Conservation (phyloP, 2,329 filamentous ascomycete species). For the Fusarium xylarioides region DNA sequence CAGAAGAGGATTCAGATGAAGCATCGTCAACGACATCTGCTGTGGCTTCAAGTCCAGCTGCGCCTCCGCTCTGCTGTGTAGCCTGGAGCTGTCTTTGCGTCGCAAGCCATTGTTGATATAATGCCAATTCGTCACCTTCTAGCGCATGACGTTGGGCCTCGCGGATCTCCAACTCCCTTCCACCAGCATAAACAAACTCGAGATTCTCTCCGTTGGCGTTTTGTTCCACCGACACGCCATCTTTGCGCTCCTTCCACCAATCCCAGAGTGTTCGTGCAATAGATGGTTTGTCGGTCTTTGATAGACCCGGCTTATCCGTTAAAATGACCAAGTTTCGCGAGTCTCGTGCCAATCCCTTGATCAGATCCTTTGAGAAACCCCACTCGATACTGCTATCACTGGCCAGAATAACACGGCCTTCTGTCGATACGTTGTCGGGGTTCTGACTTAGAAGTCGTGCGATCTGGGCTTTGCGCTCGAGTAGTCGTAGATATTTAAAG, state of each 20-base stretch:
- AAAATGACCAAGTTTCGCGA: constrained; percentile 85
- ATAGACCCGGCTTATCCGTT: constrained; percentile 74
- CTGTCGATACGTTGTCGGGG: constrained; percentile 52
- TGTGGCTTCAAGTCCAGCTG: constrained; percentile 72
- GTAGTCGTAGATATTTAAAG: constrained; percentile 82
- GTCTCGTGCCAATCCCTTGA: constrained; percentile 78
- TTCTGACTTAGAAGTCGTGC: constrained; percentile 69
- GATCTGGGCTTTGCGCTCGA: constrained; percentile 85
- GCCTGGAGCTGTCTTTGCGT: constrained; percentile 88
- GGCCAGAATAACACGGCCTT: constrained; percentile 82
- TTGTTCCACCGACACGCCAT: constrained; percentile 69
- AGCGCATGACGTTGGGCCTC: constrained; percentile 72
- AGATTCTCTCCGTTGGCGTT: constrained; percentile 64
- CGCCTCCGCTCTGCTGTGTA: constrained; percentile 75
- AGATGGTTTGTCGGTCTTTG: constrained; percentile 56
- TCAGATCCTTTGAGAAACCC: constrained; percentile 88
- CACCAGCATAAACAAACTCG: constrained; percentile 73
- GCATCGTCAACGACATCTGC: constrained; percentile 83
- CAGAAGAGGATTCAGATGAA: constrained; percentile 84
- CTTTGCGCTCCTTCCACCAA: constrained; percentile 75
- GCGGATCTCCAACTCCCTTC: constrained; percentile 67
- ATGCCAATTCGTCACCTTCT: constrained; percentile 76
- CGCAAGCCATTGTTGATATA: constrained; percentile 93
- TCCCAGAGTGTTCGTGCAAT: constrained; percentile 82
- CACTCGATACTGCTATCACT: constrained; percentile 92